A percentile compares a stretch with the other conserved stretches of the same genome.
phyloP scores from a whole-genome alignment of 495 filamentous ascomycete species.

The Jackrogersella minutella region DNA sequence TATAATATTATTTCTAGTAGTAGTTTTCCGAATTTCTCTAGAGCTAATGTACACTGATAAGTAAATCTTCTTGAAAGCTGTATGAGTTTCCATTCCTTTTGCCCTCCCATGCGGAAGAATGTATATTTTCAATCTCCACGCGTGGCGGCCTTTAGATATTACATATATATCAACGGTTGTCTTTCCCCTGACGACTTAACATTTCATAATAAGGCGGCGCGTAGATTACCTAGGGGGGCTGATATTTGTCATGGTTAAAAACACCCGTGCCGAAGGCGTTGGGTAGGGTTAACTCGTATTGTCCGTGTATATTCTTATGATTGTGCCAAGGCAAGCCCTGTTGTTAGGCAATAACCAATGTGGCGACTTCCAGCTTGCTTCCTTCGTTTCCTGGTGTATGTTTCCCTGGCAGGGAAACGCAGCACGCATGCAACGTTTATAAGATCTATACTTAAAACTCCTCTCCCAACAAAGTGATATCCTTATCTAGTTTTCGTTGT shows the following conservation, averaged over 20 bases:
- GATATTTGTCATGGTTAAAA: neutral
- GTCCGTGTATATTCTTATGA: neutral
- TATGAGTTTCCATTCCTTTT: no score
- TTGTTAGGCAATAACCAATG: neutral
- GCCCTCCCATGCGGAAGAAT: no score
- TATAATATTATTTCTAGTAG: no score
- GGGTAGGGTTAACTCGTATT: no score
- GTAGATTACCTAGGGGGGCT: neutral
- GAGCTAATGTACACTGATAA: no score
- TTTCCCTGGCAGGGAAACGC: conserved; percentile 12
- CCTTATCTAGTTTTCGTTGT: neutral
- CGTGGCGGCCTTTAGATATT: no score
- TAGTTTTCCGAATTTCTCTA: no score
- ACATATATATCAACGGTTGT: no score
- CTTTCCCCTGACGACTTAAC: no score
- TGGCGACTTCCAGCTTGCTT: neutral
- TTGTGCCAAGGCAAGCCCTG: neutral
- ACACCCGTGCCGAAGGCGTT: neutral
- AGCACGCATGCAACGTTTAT: neutral
- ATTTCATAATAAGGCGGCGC: neutral
- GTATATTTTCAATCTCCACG: no score
- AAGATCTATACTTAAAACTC: neutral
- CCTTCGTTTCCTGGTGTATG: conserved; percentile 15
- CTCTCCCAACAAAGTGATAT: neutral
- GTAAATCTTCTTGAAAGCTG: no score